These are phyloP conservation scores for Silene latifolia DNA, from an alignment of 148 eudicot genomes.

Conservation along the genomic window DNA sequence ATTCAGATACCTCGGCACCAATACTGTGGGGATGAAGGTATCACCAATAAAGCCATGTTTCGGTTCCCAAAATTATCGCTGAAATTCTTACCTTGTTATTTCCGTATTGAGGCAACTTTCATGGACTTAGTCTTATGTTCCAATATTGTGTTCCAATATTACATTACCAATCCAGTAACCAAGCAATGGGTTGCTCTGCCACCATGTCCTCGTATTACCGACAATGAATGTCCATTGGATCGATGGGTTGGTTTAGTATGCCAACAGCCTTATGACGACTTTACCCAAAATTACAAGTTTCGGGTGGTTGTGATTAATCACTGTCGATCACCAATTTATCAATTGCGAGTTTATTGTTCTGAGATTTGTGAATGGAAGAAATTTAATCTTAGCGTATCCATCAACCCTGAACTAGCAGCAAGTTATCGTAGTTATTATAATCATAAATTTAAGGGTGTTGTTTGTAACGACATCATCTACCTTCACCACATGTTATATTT, in stretches of 20 bases:
- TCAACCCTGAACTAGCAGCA: background rate
- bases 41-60: background rate
- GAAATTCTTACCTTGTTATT: background rate
- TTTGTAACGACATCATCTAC: background rate
- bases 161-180: background rate
- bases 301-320: too few relatives aligned
- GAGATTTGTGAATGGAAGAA: too few relatives aligned
- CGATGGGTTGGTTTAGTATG: background rate
- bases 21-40: background rate
- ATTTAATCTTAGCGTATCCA: background rate
- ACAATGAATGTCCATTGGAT: too few relatives aligned
- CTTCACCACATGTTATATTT: background rate
- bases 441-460: background rate
- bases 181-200: conserved; percentile 4
- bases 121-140: background rate
- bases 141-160: background rate
- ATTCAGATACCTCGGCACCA: too few relatives aligned
- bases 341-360: too few relatives aligned
- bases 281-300: too few relatives aligned
- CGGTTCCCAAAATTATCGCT: background rate
- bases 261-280: background rate
- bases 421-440: too few relatives aligned
- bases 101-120: background rate
- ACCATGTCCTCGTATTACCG: too few relatives aligned
- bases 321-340: too few relatives aligned